phyloP scores from a whole-genome alignment of 352 stramenopile genomes.

The Globisporangium paroecandrum region DNA sequence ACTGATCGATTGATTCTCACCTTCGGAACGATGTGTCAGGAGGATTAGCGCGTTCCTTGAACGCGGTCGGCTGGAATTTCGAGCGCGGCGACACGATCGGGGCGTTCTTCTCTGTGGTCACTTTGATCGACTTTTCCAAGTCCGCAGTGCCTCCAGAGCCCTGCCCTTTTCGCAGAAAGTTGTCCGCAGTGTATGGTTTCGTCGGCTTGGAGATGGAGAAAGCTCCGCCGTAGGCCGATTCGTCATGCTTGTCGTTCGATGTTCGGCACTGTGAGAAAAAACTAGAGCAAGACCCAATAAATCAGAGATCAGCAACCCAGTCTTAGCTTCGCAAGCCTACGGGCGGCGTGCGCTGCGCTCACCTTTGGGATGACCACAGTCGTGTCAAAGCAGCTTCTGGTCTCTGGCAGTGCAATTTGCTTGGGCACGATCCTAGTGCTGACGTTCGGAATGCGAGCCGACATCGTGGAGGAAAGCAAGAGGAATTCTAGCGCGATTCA shows the following conservation, averaged over 20 bases:
- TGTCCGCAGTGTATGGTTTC: constrained; percentile 76
- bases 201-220: constrained; percentile 92
- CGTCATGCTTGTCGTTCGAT: constrained; percentile 69
- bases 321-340: background rate
- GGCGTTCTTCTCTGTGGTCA: constrained; percentile 34
- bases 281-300: background rate
- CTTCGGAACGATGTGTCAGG: constrained; percentile 84
- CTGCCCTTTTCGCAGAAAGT: constrained; percentile 90
- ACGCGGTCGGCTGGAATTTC: constrained; percentile 74
- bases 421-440: constrained; percentile 82
- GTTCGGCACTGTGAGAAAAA: constrained; percentile 42
- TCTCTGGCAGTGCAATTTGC: constrained; percentile 78
- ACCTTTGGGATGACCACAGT: constrained; percentile 69
- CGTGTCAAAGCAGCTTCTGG: constrained; percentile 94
- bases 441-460: constrained; percentile 75
- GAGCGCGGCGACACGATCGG: constrained; percentile 35
- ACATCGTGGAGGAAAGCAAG: constrained; percentile 25
- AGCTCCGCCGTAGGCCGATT: constrained; percentile 61
- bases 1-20: constrained; percentile 14
- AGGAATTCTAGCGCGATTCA: background rate
- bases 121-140: constrained; percentile 51
- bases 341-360: background rate
- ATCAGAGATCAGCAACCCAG: too few relatives aligned
- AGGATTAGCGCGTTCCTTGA: constrained; percentile 92
- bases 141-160: constrained; percentile 84